phyloP scores from a whole-genome alignment of 352 stramenopile species.

The Thraustotheca clavata region DNA sequence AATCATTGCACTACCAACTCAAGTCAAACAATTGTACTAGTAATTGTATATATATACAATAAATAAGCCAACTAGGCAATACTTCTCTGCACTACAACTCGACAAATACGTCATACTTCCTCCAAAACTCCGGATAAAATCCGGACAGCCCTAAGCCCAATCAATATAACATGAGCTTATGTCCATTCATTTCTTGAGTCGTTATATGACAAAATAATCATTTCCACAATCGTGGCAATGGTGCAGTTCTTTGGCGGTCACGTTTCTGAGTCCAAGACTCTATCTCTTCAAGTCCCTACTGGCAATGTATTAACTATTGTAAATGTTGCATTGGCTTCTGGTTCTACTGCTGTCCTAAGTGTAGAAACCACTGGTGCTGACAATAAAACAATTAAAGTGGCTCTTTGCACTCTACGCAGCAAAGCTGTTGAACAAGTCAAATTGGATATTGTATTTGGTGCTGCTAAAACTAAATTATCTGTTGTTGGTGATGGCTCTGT shows the following conservation, averaged over 20 bases:
- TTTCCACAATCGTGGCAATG: too few relatives aligned
- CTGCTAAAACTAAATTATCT: slow-evolving; percentile 61
- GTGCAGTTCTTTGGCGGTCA: slow-evolving; percentile 44
- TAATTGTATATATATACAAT: too few relatives aligned
- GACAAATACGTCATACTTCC: too few relatives aligned
- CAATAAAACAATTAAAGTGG: slow-evolving; percentile 6
- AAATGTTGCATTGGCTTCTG: slow-evolving; percentile 34
- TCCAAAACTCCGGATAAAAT: too few relatives aligned
- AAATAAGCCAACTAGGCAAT: too few relatives aligned
- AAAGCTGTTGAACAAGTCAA: slow-evolving; percentile 43
- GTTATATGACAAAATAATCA: too few relatives aligned
- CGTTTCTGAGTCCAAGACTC: slow-evolving; percentile 48
- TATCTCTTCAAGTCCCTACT: slow-evolving; percentile 39
- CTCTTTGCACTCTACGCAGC: slow-evolving; percentile 6
- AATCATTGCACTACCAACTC: too few relatives aligned
- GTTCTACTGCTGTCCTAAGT: background rate
- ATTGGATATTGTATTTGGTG: slow-evolving; percentile 68
- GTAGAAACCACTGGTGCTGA: slow-evolving; percentile 19
- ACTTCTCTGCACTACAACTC: too few relatives aligned
- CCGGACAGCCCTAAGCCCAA: too few relatives aligned
- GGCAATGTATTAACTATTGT: slow-evolving; percentile 57
- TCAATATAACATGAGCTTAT: too few relatives aligned
- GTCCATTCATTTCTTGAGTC: too few relatives aligned
- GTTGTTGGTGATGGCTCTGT: slow-evolving; percentile 47
- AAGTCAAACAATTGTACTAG: too few relatives aligned